A percentile compares a stretch with the other conserved stretches of the same genome.
Conservation (phyloP, 2,329 filamentous ascomycete genomes). For the Ophiocordyceps sinensis region DNA sequence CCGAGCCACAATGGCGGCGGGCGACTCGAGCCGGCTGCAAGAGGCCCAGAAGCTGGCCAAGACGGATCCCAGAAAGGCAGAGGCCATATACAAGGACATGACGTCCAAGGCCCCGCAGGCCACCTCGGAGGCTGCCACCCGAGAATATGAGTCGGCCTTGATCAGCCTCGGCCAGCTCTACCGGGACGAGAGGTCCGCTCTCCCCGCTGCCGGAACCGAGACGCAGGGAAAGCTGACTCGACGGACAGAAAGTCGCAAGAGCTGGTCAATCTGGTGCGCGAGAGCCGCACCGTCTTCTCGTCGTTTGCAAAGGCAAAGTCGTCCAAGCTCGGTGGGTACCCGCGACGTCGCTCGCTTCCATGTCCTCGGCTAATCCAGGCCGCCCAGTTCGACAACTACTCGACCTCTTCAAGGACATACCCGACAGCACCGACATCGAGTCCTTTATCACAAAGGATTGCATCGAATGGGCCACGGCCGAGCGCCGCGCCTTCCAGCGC, state of each 20-base stretch:
- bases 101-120: slow-evolving; percentile 72
- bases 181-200: slow-evolving; percentile 64
- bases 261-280: slow-evolving; percentile 77
- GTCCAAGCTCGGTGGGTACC: slow-evolving; percentile 72
- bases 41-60: slow-evolving; percentile 79
- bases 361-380: neutral
- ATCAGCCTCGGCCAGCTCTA: slow-evolving; percentile 86
- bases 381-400: slow-evolving; percentile 79
- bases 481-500: slow-evolving; percentile 88
- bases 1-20: slow-evolving; percentile 34
- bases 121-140: slow-evolving; percentile 69
- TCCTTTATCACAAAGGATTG: slow-evolving; percentile 94
- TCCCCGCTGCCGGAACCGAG: slow-evolving; percentile 3
- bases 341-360: neutral
- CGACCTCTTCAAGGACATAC: slow-evolving; percentile 87
- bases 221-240: slow-evolving; percentile 1
- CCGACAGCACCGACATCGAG: slow-evolving; percentile 88
- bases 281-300: slow-evolving; percentile 80
- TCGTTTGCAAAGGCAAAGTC: slow-evolving; percentile 99
- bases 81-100: slow-evolving; percentile 79
- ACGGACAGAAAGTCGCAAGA: slow-evolving; percentile 56
- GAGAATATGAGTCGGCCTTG: slow-evolving; percentile 83
- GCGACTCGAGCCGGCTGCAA: slow-evolving; percentile 54
- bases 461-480: slow-evolving; percentile 96
- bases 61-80: slow-evolving; percentile 69